Base-by-base conservation (phyloP, 495 filamentous ascomycete species). In the Neurospora pannonica region DNA sequence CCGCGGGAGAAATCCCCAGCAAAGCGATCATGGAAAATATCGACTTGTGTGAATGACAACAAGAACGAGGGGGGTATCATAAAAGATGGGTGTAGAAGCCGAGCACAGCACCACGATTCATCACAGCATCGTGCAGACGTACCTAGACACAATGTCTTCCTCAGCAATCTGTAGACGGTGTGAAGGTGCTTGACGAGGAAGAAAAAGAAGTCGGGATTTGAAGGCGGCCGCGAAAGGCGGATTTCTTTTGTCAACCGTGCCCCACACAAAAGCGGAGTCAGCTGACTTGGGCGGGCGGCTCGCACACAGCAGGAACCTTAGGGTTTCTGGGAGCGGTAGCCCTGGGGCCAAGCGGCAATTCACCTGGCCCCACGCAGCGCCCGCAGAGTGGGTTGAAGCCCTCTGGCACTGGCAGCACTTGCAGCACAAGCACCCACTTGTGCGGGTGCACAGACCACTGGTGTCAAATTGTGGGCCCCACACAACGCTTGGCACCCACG, bases 61-160 rank as follows among this genome's bases (percentile, higher is more conserved):
- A 74, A 70, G 37, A 70, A 76, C 77, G 78, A 77, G 77, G 80
- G 71, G 80, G 73, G 79, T 71, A 81, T 81, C 74, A 79, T 78
- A 72, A 78, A 67, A 36, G 70, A 71, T 48, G 72, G 71, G 39
- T 31, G 38, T n/a, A 78, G 74, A 75, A 67, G 71, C 60, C n/a
- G 75, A 75, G 72, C 71, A 78, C 48, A 73, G 43, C 72, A 72
- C 72, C 54, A 67, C 54, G 54, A 67, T 67, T 67, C 71, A 76
- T 80, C 79, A 74, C 78, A 79, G 78, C 78, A 81, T 80, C 79
- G 70, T 78, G 73, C 77, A 81, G 75, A 86, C 86, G 74, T 88
- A 87, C 87, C 87, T 88, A 87, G 86, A 88, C 86, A 88, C 83
- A 81, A 77, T 80, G 78, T 79, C 79, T 83, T 88, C 87, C 86